These are phyloP conservation scores for Fennellomyces sp. DNA, from an alignment of 371 early-diverging fungal species.

Conservation along the genomic window DNA sequence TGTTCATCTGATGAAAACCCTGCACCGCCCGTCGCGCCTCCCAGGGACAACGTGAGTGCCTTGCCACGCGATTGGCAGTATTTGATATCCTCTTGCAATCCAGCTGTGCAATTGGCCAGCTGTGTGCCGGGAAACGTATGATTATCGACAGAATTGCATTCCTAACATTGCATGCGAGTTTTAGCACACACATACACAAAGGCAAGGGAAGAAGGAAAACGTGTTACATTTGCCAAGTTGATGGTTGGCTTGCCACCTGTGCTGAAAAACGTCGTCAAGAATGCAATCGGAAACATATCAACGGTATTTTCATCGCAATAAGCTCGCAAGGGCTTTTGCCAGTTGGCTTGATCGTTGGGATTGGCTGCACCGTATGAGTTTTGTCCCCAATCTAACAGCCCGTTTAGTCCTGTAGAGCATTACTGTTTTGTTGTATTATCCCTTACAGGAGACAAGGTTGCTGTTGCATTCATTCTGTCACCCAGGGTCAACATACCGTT, in stretches of 20 bases:
- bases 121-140: conserved; percentile 51
- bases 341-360: conserved; percentile 22
- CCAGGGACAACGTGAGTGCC: conserved; percentile 57
- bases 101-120: conserved; percentile 52
- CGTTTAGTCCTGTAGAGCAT: too few species aligned
- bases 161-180: conserved; percentile 34
- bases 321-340: conserved; percentile 54
- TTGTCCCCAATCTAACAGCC: conserved; percentile 50
- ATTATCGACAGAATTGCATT: conserved; percentile 46
- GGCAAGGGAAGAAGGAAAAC: background rate
- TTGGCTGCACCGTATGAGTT: conserved; percentile 55
- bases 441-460: conserved; percentile 49
- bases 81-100: conserved; percentile 51
- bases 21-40: conserved; percentile 59
- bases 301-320: conserved; percentile 67
- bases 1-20: conserved; percentile 48
- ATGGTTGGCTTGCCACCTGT: conserved; percentile 46
- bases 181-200: background rate
- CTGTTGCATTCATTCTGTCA: conserved; percentile 44
- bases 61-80: conserved; percentile 60
- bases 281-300: conserved; percentile 68
- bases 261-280: conserved; percentile 67
- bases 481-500: too few species aligned
- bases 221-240: conserved; percentile 65
- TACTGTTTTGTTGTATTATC: background rate